Evolutionary conservation across 2,329 filamentous ascomycete species (phyloP), one percentile per base, ranked within the genome.

Genomic region (Fusarium camptoceras): DNA sequence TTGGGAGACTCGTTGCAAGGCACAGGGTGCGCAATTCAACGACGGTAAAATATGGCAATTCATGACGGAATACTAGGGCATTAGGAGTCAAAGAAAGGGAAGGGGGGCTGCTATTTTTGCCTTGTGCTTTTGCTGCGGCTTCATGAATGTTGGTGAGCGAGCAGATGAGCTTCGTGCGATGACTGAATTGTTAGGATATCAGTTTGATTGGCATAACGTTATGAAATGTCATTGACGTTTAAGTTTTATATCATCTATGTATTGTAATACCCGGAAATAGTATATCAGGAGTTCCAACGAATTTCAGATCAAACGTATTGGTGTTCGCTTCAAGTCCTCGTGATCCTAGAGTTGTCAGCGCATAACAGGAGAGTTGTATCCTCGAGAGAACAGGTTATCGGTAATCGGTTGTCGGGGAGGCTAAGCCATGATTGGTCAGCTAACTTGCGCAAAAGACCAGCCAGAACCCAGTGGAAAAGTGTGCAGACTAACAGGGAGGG

Each of bases 381-480:
- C 51, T 55, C n/a, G 22, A 66, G 66, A 55, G 50, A 55, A 48
- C 44, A 73, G 70, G 73, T 76, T 75, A 60, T 75, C 72, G 73
- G 73, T 59, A 42, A 47, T 59, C 73, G 73, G 73, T 60, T 75
- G 43, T 75, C 73, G 73, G 73, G 63, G 54, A 58, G 61, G 57
- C 73, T 73, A 75, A 72, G 64, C 59, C 61, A 48, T 75, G 73
- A 75, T 75, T 75, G 73, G 73, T 59, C 59, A 55, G 57, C 66
- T 59, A 71, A 66, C 55, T 65, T 68, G 49, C 42, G 34, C 30
- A 64, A 57, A 56, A 37, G 34, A 20, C 31, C 25, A 30, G 39
- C 44, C 51, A 41, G 54, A 58, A 34, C 41, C 42, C 5, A 39
- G 68, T 71, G 67, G 68, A 68, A 67, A 67, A 62, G 39, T 47